Evolutionary conservation across 2,329 filamentous ascomycete species (phyloP).

Genomic region (Nakataea oryzae): DNA sequence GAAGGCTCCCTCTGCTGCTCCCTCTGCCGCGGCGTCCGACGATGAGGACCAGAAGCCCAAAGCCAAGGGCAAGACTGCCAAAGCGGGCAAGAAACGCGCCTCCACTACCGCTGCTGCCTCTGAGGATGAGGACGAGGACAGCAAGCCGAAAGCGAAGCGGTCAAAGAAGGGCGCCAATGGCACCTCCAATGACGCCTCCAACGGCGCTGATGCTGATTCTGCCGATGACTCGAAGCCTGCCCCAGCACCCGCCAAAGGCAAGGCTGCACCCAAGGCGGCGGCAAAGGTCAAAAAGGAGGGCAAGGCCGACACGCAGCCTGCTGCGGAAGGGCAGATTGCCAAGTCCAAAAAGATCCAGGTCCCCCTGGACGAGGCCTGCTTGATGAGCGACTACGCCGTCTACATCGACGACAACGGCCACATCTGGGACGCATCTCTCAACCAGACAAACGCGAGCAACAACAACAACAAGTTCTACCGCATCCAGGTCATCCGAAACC

Average conservation of each 20-base stretch:
- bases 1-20: not conserved
- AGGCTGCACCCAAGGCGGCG: conserved; percentile 6
- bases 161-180: conserved; percentile 17
- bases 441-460: conserved; percentile 59
- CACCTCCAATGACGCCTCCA: not conserved
- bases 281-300: conserved; percentile 2
- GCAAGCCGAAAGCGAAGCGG: conserved; percentile 18
- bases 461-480: conserved; percentile 84
- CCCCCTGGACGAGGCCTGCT: conserved; percentile 37
- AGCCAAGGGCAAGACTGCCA: conserved; percentile 12
- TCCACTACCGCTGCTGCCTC: conserved; percentile 10
- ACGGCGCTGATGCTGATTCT: not conserved
- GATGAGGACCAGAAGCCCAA: conserved; percentile 8
- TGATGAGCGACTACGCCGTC: conserved; percentile 35
- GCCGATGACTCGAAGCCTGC: not conserved
- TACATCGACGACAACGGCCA: conserved; percentile 55
- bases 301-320: conserved; percentile 7
- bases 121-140: conserved; percentile 15
- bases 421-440: conserved; percentile 71
- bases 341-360: conserved; percentile 34
- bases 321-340: conserved; percentile 27
- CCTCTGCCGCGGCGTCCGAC: not conserved
- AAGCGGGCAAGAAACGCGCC: conserved; percentile 10
- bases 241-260: not conserved
- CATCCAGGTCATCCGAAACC: conserved; percentile 45